A percentile compares a stretch with the other conserved stretches of the same genome.
Evolutionary conservation across 176 grass and related monocot genomes (phyloP).

Genomic region (Carex parvula): DNA sequence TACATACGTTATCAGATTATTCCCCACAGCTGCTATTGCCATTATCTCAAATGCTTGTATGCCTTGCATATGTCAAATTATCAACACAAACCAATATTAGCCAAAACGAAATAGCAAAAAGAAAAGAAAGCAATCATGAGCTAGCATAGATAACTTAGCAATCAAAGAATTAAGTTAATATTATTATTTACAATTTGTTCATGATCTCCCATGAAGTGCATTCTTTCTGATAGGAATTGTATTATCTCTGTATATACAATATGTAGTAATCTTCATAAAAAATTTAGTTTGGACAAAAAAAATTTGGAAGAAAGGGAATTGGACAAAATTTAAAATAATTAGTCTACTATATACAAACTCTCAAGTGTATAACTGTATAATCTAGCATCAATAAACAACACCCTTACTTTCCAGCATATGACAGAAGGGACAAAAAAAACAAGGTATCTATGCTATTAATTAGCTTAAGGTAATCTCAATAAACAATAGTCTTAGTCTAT

Average conservation of each 20-base stretch:
- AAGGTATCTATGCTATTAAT: neutral
- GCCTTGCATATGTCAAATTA: constrained; percentile 32
- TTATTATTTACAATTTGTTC: neutral
- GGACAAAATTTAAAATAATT: neutral
- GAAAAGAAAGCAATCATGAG: neutral
- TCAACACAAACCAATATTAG: neutral
- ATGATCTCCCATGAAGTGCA: neutral
- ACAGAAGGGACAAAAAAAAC: neutral
- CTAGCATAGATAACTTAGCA: neutral
- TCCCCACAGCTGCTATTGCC: constrained; percentile 82
- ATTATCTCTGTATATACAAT: neutral
- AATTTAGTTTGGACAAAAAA: too few species aligned
- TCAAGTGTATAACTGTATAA: neutral
- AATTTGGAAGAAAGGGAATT: too few species aligned
- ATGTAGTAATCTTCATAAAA: neutral
- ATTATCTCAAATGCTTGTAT: constrained; percentile 85
- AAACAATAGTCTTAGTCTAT: neutral
- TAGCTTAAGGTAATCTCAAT: neutral
- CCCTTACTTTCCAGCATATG: neutral
- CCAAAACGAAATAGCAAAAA: neutral
- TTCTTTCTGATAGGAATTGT: neutral
- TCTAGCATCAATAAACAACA: neutral
- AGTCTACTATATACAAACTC: neutral
- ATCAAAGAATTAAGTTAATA: neutral
- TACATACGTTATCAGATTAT: constrained; percentile 84